phyloP scores from a whole-genome alignment of 1,139 yeast species.

The Eremothecium cymbalariae region DNA sequence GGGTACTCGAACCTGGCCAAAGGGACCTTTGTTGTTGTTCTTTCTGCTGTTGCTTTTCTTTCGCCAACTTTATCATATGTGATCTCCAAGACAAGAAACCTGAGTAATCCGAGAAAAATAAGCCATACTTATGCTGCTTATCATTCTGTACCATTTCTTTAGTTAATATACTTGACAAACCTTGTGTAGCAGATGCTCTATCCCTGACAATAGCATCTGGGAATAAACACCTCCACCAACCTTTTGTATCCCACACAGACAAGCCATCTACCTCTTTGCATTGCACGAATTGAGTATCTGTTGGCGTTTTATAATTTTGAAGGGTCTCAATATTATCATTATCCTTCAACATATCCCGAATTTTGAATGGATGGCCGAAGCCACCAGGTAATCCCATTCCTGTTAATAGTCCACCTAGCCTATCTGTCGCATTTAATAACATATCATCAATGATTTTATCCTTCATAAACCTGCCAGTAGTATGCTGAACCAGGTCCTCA shows the following conservation, averaged over 20 bases:
- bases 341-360: slow-evolving; percentile 13
- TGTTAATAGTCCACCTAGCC: slow-evolving; percentile 17
- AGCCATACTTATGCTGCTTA: slow-evolving; percentile 33
- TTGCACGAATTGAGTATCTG: slow-evolving; percentile 48
- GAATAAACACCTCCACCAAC: slow-evolving; percentile 83
- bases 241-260: slow-evolving; percentile 70
- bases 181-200: slow-evolving; percentile 21
- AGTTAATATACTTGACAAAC: slow-evolving; percentile 34
- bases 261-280: slow-evolving; percentile 60
- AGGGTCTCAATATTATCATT: slow-evolving; percentile 35
- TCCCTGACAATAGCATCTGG: slow-evolving; percentile 46
- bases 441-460: slow-evolving; percentile 8
- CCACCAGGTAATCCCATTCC: slow-evolving; percentile 21
- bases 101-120: slow-evolving; percentile 54
- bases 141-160: slow-evolving; percentile 44
- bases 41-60: slow-evolving; percentile 25
- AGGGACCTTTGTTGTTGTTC: slow-evolving; percentile 24
- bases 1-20: slow-evolving; percentile 26
- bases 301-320: slow-evolving; percentile 56
- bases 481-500: background rate
- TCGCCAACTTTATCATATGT: slow-evolving; percentile 40
- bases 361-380: slow-evolving; percentile 15
- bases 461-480: background rate
- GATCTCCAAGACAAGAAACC: slow-evolving; percentile 60
- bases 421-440: slow-evolving; percentile 15